Base-by-base conservation (phyloP, 148 eudicot species). In the Rheum nobile region DNA sequence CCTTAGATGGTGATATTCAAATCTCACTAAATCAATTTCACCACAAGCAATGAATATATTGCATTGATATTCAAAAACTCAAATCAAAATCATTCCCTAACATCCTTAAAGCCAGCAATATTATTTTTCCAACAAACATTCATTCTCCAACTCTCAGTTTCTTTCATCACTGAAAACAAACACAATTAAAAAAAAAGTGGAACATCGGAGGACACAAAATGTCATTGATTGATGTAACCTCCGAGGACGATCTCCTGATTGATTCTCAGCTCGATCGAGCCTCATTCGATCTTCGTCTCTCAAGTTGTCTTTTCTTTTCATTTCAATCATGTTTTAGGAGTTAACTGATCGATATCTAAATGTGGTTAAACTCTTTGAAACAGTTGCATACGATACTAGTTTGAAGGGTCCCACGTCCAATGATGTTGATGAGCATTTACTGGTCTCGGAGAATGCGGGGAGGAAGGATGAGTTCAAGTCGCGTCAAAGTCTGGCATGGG, bases 271-370 rank as follows among this genome's bases (percentile, higher is more conserved):
- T 65, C 21, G 70, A 65, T 65, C 21, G 70, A 32, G 39, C 70
- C 21, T 32, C 70, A 1, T 65, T 65, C 21, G 70, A 65, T 65
- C 70, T 65, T 65, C 70, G 70, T 65, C 70, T 65, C 39, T 65
- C 70, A 1, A 34, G 70, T 65, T 32, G 39, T 4, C 12, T 31
- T 16, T 13, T 29, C 31, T 32, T 16, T 14, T 5, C n/a, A 32
- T 63, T 63, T 31, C n/a, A 29, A 29, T 17, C 70, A 65, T 32
- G 28, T 3, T 55, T 11, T 9, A 3, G 4, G 12, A n/a, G 31
- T 9, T 55, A 22, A 22, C 12, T 21, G 21, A 48, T n/a, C n/a
- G n/a, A n/a, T 47, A 3, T n/a, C 22, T 21, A 50, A n/a, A 19
- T 50, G 9, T 50, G 55, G 24, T 50, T 19, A n/a, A 14, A 65